Conservation (phyloP, 2,329 filamentous ascomycete species). For the Claviceps quebecensis region DNA sequence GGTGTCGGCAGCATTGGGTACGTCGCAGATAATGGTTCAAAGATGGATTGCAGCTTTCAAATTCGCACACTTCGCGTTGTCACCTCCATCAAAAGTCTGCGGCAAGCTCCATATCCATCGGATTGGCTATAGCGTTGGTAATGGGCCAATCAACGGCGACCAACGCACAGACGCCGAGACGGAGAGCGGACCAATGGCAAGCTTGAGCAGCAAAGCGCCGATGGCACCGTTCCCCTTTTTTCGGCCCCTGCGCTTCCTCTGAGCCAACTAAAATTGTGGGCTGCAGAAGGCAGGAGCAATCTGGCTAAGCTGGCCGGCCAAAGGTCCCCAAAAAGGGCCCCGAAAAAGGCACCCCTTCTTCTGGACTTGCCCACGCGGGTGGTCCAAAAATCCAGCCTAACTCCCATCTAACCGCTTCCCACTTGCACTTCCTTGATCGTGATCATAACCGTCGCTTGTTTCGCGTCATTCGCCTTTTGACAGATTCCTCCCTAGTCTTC, state of each 20-base stretch:
- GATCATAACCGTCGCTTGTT: constrained; percentile 4
- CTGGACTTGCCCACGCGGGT: constrained; percentile 2
- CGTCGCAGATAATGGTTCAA: background rate
- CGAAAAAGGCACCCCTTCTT: constrained; percentile 24
- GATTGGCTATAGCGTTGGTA: background rate
- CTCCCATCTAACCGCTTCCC: constrained; percentile 1
- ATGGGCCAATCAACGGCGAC: constrained; percentile 16
- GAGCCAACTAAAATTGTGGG: constrained; percentile 33
- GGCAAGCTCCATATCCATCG: constrained; percentile 11
- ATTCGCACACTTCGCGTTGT: constrained; percentile 3
- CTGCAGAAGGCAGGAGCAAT: constrained; percentile 22
- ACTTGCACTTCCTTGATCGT: constrained; percentile 3
- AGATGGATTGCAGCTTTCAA: constrained; percentile 8
- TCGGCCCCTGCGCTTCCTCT: constrained; percentile 24
- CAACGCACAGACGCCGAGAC: constrained; percentile 19
- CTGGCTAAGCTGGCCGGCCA: constrained; percentile 5
- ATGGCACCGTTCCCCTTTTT: constrained; percentile 29
- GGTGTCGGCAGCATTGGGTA: background rate
- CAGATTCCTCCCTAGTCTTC: constrained; percentile 14
- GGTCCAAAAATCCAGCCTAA: constrained; percentile 4
- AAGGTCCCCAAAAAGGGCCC: constrained; percentile 13
- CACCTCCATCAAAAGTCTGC: constrained; percentile 16
- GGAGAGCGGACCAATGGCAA: constrained; percentile 15
- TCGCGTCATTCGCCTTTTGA: constrained; percentile 13
- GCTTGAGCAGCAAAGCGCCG: constrained; percentile 12